Evolutionary conservation across 1,139 yeast species (phyloP).

Genomic region (Entelexis paramagnoliae): DNA sequence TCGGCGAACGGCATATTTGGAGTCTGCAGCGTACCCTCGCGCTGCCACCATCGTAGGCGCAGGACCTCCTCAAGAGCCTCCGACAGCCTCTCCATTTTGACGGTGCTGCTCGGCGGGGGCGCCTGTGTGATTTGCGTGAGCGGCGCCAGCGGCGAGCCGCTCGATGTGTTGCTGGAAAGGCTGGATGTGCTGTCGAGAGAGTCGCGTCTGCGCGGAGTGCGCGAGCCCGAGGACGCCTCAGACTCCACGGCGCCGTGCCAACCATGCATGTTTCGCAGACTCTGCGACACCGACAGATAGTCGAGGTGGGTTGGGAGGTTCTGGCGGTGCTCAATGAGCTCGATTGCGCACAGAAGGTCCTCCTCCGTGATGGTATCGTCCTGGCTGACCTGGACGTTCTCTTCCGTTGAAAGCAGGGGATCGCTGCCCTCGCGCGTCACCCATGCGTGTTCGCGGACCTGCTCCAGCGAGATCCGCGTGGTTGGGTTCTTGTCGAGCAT

Average conservation of each 20-base stretch:
- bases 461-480: constrained; percentile 43
- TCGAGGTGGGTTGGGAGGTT: constrained; percentile 26
- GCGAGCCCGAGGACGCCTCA: constrained; percentile 13
- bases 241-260: constrained; percentile 21
- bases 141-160: constrained; percentile 1
- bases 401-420: constrained; percentile 31
- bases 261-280: constrained; percentile 22
- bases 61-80: constrained; percentile 30
- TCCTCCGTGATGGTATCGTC: constrained; percentile 33
- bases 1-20: background rate
- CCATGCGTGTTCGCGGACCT: constrained; percentile 55
- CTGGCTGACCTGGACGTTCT: constrained; percentile 31
- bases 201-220: constrained; percentile 9
- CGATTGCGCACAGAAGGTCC: constrained; percentile 34
- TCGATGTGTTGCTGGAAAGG: background rate
- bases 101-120: background rate
- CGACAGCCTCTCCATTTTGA: constrained; percentile 26
- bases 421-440: constrained; percentile 36
- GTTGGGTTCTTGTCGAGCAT: constrained; percentile 45
- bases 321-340: constrained; percentile 27
- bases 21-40: background rate
- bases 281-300: constrained; percentile 18
- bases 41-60: background rate
- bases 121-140: background rate
- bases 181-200: background rate